These are phyloP conservation scores for Ambrosia hybrid DNA, from an alignment of 140 eudicot genomes.

Conservation along the genomic window DNA sequence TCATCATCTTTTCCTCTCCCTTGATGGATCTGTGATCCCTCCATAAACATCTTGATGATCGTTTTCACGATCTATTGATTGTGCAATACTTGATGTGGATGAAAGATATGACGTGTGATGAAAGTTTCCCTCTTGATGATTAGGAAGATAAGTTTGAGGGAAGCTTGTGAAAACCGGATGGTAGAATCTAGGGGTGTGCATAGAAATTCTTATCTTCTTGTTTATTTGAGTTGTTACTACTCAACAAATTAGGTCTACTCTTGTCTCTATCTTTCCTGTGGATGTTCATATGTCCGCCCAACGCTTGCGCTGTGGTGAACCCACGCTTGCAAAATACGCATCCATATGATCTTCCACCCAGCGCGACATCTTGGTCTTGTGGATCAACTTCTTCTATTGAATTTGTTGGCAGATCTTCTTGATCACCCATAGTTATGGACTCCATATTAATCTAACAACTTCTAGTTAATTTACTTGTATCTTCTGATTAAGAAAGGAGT, in stretches of 20 bases:
- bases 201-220: constrained; percentile 23
- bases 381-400: constrained; percentile 48
- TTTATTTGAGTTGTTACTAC: constrained; percentile 15
- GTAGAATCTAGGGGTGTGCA: constrained; percentile 40
- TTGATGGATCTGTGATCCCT: constrained; percentile 26
- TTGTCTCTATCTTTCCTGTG: constrained; percentile 42
- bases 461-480: neutral
- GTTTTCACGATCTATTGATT: neutral
- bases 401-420: constrained; percentile 30
- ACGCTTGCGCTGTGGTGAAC: constrained; percentile 82
- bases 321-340: constrained; percentile 86
- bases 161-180: constrained; percentile 51
- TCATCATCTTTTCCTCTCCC: constrained; percentile 38
- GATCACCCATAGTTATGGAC: constrained; percentile 24
- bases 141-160: constrained; percentile 21
- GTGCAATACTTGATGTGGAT: constrained; percentile 27
- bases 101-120: constrained; percentile 29
- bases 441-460: constrained; percentile 26
- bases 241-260: constrained; percentile 28
- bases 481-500: constrained; percentile 30
- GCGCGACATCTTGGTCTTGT: constrained; percentile 33
- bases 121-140: constrained; percentile 31
- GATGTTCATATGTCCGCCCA: constrained; percentile 70
- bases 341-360: constrained; percentile 51
- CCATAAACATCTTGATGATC: constrained; percentile 14